These are phyloP conservation scores for Carnegiea gigantea DNA, from an alignment of 179 eudicot species.

Conservation along the genomic window DNA sequence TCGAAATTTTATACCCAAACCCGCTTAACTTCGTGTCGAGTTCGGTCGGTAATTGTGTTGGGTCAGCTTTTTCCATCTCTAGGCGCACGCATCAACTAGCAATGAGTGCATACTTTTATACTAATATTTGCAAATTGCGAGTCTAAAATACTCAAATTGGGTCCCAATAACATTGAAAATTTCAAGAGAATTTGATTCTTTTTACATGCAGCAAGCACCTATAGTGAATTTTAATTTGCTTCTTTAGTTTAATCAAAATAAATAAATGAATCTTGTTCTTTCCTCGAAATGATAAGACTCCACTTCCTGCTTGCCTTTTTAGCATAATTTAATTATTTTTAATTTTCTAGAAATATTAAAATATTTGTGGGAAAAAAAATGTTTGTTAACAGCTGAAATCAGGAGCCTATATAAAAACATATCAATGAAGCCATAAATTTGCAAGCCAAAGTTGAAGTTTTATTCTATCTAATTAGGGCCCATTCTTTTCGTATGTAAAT, in stretches of 20 bases:
- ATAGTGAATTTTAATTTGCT: not conserved
- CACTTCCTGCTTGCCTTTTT: not conserved
- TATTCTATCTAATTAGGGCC: not conserved
- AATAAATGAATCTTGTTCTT: not conserved
- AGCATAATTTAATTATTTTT: not conserved
- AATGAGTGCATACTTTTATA: not conserved
- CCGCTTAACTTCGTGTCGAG: too few relatives aligned
- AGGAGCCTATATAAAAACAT: constrained; percentile 6
- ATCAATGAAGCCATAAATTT: not conserved
- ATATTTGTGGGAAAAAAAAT: not conserved
- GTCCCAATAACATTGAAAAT: not conserved
- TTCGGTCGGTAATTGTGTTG: too few relatives aligned
- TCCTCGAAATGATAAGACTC: not conserved
- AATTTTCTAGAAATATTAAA: not conserved
- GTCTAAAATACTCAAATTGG: too few relatives aligned
- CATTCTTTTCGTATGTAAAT: too few relatives aligned
- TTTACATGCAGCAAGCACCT: too few relatives aligned
- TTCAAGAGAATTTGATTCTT: constrained; percentile 1
- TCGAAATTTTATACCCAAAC: too few relatives aligned
- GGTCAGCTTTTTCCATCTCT: too few relatives aligned
- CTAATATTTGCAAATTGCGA: not conserved
- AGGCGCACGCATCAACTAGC: too few relatives aligned
- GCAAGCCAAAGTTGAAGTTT: not conserved
- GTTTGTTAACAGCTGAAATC: not conserved
- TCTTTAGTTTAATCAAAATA: not conserved